A percentile compares a stretch with the other conserved stretches of the same genome.
phyloP scores from a whole-genome alignment of 768 basidiomycete genomes.

The Mycena leptocephala region DNA sequence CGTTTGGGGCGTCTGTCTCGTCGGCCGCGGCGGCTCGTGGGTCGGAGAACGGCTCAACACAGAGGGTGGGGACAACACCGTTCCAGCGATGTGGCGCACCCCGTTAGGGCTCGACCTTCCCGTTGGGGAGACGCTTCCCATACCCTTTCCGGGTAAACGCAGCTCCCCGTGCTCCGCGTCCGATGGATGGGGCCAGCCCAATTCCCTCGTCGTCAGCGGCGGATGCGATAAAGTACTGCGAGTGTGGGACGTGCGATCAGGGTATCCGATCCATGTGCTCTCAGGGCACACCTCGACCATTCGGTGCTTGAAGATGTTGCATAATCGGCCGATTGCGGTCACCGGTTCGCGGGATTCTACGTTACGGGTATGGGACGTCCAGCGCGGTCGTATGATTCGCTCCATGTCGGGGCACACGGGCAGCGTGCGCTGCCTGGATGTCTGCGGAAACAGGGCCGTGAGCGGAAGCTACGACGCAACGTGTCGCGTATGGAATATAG shows the following conservation, averaged over 20 bases:
- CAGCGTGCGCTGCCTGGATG: slow-evolving; percentile 92
- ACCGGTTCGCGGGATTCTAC: slow-evolving; percentile 92
- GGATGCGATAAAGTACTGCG: slow-evolving; percentile 94
- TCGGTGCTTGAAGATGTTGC: slow-evolving; percentile 90
- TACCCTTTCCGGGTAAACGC: slow-evolving; percentile 51
- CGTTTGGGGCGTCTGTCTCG: slow-evolving; percentile 93
- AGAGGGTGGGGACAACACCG: slow-evolving; percentile 11
- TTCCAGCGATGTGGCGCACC: slow-evolving; percentile 60
- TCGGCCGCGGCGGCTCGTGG: slow-evolving; percentile 75
- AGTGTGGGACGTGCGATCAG: slow-evolving; percentile 93
- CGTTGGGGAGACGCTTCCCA: slow-evolving; percentile 33
- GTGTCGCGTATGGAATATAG: slow-evolving; percentile 92
- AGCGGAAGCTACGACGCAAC: slow-evolving; percentile 96
- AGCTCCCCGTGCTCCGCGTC: slow-evolving; percentile 77
- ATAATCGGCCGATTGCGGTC: slow-evolving; percentile 90
- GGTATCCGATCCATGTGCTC: slow-evolving; percentile 90
- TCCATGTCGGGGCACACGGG: slow-evolving; percentile 83
- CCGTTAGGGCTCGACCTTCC: slow-evolving; percentile 63
- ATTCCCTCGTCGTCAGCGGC: slow-evolving; percentile 88
- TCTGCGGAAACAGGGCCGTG: slow-evolving; percentile 86
- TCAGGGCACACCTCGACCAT: slow-evolving; percentile 93
- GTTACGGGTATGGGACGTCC: slow-evolving; percentile 94
- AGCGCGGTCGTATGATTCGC: slow-evolving; percentile 77
- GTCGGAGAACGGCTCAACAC: slow-evolving; percentile 18
- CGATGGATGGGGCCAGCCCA: slow-evolving; percentile 92